Evolutionary conservation across 345 rosid species (phyloP).

Genomic region (Atalantia buxifolia): DNA sequence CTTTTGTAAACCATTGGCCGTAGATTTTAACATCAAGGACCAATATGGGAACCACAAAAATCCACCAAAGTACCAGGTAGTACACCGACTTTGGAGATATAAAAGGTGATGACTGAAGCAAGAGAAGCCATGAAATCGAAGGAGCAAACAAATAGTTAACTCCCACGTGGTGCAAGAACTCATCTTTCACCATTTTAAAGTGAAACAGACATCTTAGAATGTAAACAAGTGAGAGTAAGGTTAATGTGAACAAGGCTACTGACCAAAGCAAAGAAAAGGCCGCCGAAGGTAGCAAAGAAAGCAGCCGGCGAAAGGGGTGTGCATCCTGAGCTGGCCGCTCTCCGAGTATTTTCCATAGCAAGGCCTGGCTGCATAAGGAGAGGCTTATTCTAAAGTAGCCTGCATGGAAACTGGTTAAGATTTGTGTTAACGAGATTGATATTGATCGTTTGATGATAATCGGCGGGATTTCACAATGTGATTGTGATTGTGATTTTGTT

Average conservation of each 20-base stretch:
- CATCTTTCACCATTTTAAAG: slow-evolving; percentile 42
- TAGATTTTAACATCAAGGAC: slow-evolving; percentile 31
- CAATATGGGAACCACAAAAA: slow-evolving; percentile 24
- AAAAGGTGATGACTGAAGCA: slow-evolving; percentile 35
- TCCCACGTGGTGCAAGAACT: slow-evolving; percentile 43
- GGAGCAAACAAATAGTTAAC: slow-evolving; percentile 34
- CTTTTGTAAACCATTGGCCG: slow-evolving; percentile 40
- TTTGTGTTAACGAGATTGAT: slow-evolving; percentile 1
- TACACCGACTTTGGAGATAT: neutral
- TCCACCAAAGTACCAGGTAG: slow-evolving; percentile 24
- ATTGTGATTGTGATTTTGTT: neutral
- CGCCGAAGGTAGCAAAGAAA: slow-evolving; percentile 30
- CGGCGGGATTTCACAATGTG: neutral
- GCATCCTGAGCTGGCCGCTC: slow-evolving; percentile 17
- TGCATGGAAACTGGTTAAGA: slow-evolving; percentile 39
- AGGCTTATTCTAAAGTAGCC: slow-evolving; percentile 57
- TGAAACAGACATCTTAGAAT: slow-evolving; percentile 34
- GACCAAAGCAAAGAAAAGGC: slow-evolving; percentile 47
- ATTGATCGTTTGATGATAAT: neutral
- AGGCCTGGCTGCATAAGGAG: slow-evolving; percentile 50
- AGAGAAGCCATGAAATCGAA: slow-evolving; percentile 32
- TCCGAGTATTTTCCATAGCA: slow-evolving; percentile 48
- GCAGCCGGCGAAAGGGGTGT: slow-evolving; percentile 27
- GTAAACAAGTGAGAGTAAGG: slow-evolving; percentile 34
- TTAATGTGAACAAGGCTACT: slow-evolving; percentile 33